phyloP scores from a whole-genome alignment of 2,329 filamentous ascomycete species.

The Allantophomopsis cytisporea region DNA sequence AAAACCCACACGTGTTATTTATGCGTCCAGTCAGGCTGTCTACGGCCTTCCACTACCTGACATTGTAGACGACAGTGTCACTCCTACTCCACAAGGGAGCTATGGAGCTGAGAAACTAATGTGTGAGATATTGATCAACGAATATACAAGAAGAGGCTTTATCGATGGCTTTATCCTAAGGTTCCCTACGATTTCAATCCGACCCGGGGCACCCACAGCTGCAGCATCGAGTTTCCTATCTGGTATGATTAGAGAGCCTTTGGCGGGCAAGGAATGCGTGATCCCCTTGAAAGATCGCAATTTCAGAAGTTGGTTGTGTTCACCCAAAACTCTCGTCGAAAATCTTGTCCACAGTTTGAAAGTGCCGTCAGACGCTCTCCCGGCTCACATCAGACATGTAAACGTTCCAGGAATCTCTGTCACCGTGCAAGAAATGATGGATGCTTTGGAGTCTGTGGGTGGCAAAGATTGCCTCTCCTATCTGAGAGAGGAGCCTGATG shows the following conservation, averaged over 20 bases:
- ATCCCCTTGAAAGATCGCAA: slow-evolving; percentile 34
- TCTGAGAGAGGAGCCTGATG: slow-evolving; percentile 39
- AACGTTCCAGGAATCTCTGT: slow-evolving; percentile 44
- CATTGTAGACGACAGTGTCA: slow-evolving; percentile 28
- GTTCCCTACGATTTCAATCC: slow-evolving; percentile 45
- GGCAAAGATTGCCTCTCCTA: slow-evolving; percentile 37
- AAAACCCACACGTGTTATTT: slow-evolving; percentile 39
- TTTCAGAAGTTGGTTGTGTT: slow-evolving; percentile 39
- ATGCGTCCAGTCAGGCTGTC: slow-evolving; percentile 44
- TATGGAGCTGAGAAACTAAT: slow-evolving; percentile 52
- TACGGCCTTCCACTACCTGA: slow-evolving; percentile 38
- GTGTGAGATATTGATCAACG: slow-evolving; percentile 42
- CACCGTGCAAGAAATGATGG: slow-evolving; percentile 45
- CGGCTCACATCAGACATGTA: slow-evolving; percentile 32
- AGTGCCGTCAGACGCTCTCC: slow-evolving; percentile 26
- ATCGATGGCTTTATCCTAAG: slow-evolving; percentile 42
- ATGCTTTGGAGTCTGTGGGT: slow-evolving; percentile 39
- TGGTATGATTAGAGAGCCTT: slow-evolving; percentile 47
- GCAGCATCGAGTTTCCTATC: slow-evolving; percentile 46
- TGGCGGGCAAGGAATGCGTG: slow-evolving; percentile 36
- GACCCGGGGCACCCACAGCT: slow-evolving; percentile 44
- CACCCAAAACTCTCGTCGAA: slow-evolving; percentile 34
- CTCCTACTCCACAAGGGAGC: slow-evolving; percentile 38
- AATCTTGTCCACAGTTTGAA: slow-evolving; percentile 34
- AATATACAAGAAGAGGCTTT: slow-evolving; percentile 39